Base-by-base conservation (phyloP, 1,284 basidiomycete genomes). In the Cryptococcus jaspeensis region DNA sequence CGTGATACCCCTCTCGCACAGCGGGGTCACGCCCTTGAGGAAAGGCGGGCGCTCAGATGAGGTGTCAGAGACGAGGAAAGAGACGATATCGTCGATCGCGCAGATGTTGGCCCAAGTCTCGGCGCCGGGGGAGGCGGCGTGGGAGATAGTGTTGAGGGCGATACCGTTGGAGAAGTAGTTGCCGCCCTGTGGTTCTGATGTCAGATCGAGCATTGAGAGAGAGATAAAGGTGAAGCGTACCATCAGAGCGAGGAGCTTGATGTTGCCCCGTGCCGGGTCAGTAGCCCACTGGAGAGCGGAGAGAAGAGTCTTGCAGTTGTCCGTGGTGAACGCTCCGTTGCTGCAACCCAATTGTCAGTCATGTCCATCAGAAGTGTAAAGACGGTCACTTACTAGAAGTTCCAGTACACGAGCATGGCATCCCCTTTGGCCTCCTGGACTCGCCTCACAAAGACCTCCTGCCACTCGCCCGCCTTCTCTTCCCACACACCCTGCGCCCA, bases 21-120 rank as follows among this genome's bases (percentile, higher is more conserved):
- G 66, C 5, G 75, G 66, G 22, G 67, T 66, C 5, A 68, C 58
- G 25, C 62, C 65, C 51, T 70, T 61, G 50, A 78, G 70, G 59
- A 78, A 73, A 8, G 72, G 67, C 15, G 74, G 71, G 18, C 38
- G 18, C 42, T 62, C 60, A 15, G 59, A 40, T 35, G 56, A 52
- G 4, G 60, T 66, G 50, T 75, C 72, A 16, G 69, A 70, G 15
- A 72, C 55, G 45, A 78, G 64, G 58, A 72, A 70, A 55, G 77
- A 72, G 58, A 75, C 73, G 25, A 78, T 70, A 59, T 78, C 75
- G 60, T 79, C 75, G 46, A 78, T 77, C 3, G 77, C 78, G 50
- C 78, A 80, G 73, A 81, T 80, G 63, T 81, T 80, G 38, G 67
- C 72, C 80, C 79, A 80, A 15, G 78, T 78, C 63, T 80, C 80